Evolutionary conservation across 2,329 filamentous ascomycete species (phyloP).

Genomic region (Achaetomium macrosporum): DNA sequence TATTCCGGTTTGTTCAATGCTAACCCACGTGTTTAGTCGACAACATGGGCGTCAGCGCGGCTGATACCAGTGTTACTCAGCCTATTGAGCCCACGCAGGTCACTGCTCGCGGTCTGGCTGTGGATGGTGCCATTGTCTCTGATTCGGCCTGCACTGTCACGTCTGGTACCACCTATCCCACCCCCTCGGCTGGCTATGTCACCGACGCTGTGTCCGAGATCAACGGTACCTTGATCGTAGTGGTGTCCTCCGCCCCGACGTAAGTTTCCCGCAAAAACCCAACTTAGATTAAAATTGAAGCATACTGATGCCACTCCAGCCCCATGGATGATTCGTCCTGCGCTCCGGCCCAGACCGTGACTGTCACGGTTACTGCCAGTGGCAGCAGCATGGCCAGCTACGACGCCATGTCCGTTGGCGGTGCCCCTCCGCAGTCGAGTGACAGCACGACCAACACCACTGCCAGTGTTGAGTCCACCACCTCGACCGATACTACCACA

Average conservation of each 20-base stretch:
- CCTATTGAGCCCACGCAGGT: background rate
- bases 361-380: slow-evolving; percentile 12
- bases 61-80: background rate
- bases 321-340: background rate
- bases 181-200: background rate
- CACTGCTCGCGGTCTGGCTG: background rate
- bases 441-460: background rate
- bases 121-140: background rate
- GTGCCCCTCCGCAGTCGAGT: background rate
- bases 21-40: no score
- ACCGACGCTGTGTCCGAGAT: background rate
- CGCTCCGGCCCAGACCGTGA: slow-evolving; percentile 5
- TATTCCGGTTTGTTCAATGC: no score
- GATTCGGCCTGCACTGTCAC: background rate
- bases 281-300: no score
- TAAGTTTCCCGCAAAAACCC: background rate
- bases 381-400: slow-evolving; percentile 2
- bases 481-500: background rate
- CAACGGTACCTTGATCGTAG: no score
- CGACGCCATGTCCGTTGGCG: background rate
- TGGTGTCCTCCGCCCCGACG: background rate
- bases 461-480: background rate
- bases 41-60: background rate
- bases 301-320: background rate
- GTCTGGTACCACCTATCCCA: background rate